A percentile compares a stretch with the other conserved stretches of the same genome.
Conservation (phyloP, 805 yeast species). For the Sugiyamaella chiloensis region DNA sequence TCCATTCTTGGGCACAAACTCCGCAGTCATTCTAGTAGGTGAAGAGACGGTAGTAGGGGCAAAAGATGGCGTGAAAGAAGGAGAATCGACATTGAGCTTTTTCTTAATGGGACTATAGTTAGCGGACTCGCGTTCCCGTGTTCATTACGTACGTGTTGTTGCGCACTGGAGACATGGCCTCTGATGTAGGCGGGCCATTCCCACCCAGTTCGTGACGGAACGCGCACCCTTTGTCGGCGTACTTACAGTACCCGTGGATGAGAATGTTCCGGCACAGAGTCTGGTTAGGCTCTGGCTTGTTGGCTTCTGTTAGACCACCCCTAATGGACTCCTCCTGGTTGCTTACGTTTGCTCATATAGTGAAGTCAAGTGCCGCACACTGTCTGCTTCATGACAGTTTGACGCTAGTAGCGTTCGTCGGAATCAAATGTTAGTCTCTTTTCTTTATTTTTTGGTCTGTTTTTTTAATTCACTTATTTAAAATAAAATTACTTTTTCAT, state of each 20-base stretch:
- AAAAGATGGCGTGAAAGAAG: constrained; percentile 49
- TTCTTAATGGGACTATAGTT: constrained; percentile 29
- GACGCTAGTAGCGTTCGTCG: too few species aligned
- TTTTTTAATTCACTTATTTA: too few species aligned
- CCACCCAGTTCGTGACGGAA: constrained; percentile 59
- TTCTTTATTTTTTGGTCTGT: too few species aligned
- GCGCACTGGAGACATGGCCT: not conserved
- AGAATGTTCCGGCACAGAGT: constrained; percentile 78
- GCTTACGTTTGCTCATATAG: constrained; percentile 4
- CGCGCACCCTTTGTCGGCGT: constrained; percentile 81
- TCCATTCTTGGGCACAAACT: not conserved
- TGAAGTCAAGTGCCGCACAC: too few species aligned
- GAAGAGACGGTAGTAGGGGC: constrained; percentile 7
- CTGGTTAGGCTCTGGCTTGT: constrained; percentile 18
- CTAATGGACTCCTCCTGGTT: not conserved
- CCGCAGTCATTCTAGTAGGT: not conserved
- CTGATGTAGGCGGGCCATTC: not conserved
- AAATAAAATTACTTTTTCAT: too few species aligned
- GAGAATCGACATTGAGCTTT: constrained; percentile 54
- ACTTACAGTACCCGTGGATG: constrained; percentile 85
- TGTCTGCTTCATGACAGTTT: too few species aligned
- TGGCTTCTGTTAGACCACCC: not conserved
- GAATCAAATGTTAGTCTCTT: too few species aligned
- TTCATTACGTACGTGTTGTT: not conserved
- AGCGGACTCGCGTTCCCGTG: not conserved